Evolutionary conservation across 768 basidiomycete genomes (phyloP).

Genomic region (Leucocoprinus leucothites): DNA sequence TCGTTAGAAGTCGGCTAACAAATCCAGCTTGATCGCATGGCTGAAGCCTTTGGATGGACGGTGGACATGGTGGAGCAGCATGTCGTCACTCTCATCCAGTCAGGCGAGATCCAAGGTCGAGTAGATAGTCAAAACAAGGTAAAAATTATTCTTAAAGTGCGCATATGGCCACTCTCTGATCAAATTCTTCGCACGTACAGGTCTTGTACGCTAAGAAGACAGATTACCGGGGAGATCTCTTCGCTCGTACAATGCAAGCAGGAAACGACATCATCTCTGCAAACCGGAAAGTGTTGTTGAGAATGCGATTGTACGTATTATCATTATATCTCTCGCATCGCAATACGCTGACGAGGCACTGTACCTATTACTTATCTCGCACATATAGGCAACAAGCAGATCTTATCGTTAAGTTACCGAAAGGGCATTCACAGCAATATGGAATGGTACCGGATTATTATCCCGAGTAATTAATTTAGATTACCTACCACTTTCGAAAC

Average conservation of each 20-base stretch:
- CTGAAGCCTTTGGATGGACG: slow-evolving; percentile 79
- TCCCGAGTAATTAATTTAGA: not conserved
- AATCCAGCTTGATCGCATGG: slow-evolving; percentile 71
- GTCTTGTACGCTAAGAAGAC: slow-evolving; percentile 78
- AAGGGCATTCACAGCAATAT: slow-evolving; percentile 50
- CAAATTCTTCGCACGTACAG: slow-evolving; percentile 32
- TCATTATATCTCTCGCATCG: not conserved
- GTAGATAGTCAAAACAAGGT: slow-evolving; percentile 92
- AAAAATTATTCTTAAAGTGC: slow-evolving; percentile 3
- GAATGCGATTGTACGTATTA: slow-evolving; percentile 76
- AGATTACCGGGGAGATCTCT: slow-evolving; percentile 76
- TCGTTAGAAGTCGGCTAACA: not conserved
- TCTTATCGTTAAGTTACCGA: slow-evolving; percentile 65
- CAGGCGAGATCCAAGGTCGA: slow-evolving; percentile 73
- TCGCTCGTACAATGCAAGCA: slow-evolving; percentile 68
- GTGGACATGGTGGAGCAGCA: slow-evolving; percentile 68
- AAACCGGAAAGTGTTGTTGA: slow-evolving; percentile 75
- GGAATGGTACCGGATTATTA: slow-evolving; percentile 26
- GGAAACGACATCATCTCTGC: slow-evolving; percentile 69
- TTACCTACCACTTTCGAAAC: too few species aligned
- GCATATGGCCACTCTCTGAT: not conserved
- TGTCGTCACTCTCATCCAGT: slow-evolving; percentile 76
- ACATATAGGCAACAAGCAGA: slow-evolving; percentile 73
- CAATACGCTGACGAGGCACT: not conserved
- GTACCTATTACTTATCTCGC: not conserved